phyloP scores from a whole-genome alignment of 2,329 filamentous ascomycete genomes.

The Penicillium olsonii region DNA sequence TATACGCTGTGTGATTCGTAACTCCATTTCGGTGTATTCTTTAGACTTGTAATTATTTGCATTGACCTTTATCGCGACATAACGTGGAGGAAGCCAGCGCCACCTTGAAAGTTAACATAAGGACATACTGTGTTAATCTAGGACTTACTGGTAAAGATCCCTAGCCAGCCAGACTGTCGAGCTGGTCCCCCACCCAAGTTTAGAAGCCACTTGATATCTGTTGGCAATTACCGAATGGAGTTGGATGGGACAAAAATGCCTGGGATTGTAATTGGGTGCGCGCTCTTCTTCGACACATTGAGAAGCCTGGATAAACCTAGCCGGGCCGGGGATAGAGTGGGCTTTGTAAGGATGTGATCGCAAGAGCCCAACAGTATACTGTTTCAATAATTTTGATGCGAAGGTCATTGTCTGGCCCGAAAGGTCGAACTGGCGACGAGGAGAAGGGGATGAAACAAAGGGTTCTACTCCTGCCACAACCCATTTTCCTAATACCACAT shows the following conservation, averaged over 20 bases:
- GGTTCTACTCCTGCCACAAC: too few species aligned
- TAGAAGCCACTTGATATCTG: conserved; percentile 41
- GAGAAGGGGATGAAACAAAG: too few species aligned
- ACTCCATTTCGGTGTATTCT: conserved; percentile 27
- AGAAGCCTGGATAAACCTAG: not conserved
- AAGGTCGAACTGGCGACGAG: not conserved
- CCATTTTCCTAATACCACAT: too few species aligned
- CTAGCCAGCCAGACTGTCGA: conserved; percentile 42
- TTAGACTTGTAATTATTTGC: conserved; percentile 20
- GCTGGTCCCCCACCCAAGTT: conserved; percentile 42
- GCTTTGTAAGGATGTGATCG: not conserved
- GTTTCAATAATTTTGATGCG: not conserved
- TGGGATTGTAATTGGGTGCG: not conserved
- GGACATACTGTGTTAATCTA: too few species aligned
- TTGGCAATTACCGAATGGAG: conserved; percentile 36
- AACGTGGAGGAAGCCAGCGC: conserved; percentile 27
- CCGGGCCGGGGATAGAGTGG: not conserved
- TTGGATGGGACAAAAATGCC: conserved; percentile 13
- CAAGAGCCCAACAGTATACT: not conserved
- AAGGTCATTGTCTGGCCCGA: not conserved
- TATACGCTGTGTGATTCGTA: conserved; percentile 36
- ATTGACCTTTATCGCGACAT: conserved; percentile 39
- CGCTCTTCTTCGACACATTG: not conserved
- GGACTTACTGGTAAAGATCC: conserved; percentile 29
- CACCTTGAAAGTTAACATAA: too few species aligned